Evolutionary conservation across 176 grass and related monocot genomes (phyloP).

Genomic region (Miscanthus lutarioriparius): DNA sequence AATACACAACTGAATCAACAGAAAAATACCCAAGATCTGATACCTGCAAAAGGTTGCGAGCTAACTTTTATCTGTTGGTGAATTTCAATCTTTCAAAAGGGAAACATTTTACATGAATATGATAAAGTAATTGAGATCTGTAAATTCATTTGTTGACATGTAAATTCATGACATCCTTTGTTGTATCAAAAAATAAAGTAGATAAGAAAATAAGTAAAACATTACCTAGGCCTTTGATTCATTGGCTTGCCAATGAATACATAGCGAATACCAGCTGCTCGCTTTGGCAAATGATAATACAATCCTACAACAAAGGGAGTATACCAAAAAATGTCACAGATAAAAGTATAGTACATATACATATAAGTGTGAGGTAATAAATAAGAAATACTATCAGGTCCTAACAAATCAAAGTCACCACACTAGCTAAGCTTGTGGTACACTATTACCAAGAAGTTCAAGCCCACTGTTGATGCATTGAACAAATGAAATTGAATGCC

Average conservation of each 20-base stretch:
- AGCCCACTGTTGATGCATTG: background rate
- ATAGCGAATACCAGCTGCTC: conserved; percentile 90
- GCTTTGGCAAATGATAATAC: conserved; percentile 97
- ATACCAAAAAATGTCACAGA: conserved; percentile 37
- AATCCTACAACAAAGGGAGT: conserved; percentile 59
- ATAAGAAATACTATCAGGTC: background rate
- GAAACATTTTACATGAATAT: background rate
- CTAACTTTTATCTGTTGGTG: conserved; percentile 9
- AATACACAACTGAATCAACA: conserved; percentile 92
- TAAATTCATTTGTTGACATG: background rate
- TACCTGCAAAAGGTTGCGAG: conserved; percentile 64
- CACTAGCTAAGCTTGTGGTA: conserved; percentile 11
- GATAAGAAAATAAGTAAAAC: conserved; percentile 17
- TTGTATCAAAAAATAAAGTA: background rate
- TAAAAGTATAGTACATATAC: background rate
- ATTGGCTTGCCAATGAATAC: conserved; percentile 97
- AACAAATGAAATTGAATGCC: background rate
- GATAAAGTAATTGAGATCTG: conserved; percentile 7
- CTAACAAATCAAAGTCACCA: background rate
- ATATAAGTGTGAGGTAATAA: background rate
- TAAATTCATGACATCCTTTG: background rate
- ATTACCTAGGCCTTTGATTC: conserved; percentile 93
- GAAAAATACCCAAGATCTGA: conserved; percentile 94
- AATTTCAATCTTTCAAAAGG: background rate
- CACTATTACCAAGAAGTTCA: conserved; percentile 6